Percentiles rank a stretch among this genome's conserved stretches.
phyloP scores from a whole-genome alignment of 176 grass and related monocot species.

The Paspalum vaginatum region DNA sequence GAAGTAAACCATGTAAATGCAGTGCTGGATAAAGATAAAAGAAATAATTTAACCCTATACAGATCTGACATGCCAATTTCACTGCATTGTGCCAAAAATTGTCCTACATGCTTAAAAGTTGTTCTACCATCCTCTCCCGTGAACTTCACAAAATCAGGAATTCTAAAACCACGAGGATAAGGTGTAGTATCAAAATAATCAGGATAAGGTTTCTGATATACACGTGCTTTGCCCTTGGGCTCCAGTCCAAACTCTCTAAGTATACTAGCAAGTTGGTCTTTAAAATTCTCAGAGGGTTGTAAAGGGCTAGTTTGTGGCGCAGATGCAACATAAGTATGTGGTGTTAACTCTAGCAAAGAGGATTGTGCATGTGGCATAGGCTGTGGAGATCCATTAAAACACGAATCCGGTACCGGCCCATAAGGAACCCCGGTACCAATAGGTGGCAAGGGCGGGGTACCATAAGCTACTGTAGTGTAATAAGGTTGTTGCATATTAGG shows the following conservation, averaged over 20 bases:
- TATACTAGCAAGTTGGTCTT: neutral
- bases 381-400: neutral
- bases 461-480: neutral
- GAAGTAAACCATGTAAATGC: constrained; percentile 10
- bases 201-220: neutral
- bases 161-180: constrained; percentile 21
- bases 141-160: constrained; percentile 21
- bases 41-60: neutral
- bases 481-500: neutral
- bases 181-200: neutral
- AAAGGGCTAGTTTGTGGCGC: neutral
- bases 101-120: neutral
- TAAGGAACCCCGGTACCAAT: neutral
- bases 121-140: neutral
- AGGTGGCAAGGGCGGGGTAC: neutral
- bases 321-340: neutral
- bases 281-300: neutral
- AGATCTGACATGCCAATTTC: neutral
- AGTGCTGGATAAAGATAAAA: neutral
- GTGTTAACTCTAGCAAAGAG: neutral
- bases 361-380: neutral
- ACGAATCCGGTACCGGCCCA: neutral
- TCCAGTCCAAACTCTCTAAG: constrained; percentile 4
- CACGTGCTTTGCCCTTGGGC: neutral
- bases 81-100: no score